These are phyloP conservation scores for Lathyrus sativus DNA, from an alignment of 306 rosid genomes.

Conservation along the genomic window DNA sequence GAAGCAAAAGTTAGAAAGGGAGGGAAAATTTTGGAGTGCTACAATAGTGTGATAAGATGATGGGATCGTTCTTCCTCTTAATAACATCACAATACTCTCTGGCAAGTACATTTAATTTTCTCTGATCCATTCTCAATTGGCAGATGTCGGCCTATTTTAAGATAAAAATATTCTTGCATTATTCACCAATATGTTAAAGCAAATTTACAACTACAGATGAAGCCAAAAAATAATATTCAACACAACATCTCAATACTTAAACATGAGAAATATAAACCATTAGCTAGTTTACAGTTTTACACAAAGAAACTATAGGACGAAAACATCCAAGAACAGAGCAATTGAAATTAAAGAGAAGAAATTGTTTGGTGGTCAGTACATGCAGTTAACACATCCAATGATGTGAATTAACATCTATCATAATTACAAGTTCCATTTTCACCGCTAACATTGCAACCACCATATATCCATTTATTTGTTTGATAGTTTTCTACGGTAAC, in stretches of 20 bases:
- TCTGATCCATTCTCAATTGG: constrained; percentile 96
- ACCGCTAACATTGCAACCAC: constrained; percentile 1
- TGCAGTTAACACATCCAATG: constrained; percentile 5
- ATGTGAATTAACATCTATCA: not conserved
- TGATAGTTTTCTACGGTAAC: not conserved
- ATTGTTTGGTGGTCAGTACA: not conserved
- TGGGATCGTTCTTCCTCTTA: constrained; percentile 88
- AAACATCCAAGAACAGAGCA: not conserved
- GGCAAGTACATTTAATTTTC: constrained; percentile 84
- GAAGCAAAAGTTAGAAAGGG: too few species aligned
- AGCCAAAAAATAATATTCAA: constrained; percentile 6
- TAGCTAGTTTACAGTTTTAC: not conserved
- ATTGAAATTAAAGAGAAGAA: constrained; percentile 1
- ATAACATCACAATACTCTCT: constrained; percentile 85
- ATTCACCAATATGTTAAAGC: constrained; percentile 16
- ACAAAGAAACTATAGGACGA: not conserved
- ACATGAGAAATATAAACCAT: too few species aligned
- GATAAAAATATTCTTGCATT: constrained; percentile 26
- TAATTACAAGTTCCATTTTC: not conserved
- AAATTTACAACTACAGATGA: constrained; percentile 18
- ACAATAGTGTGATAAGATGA: constrained; percentile 88
- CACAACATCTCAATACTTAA: constrained; percentile 5
- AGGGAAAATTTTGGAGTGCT: too few species aligned
- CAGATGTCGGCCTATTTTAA: constrained; percentile 80
- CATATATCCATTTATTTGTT: constrained; percentile 9